Conservation (phyloP, 2,329 filamentous ascomycete species). For the Colletotrichum nymphaeae region DNA sequence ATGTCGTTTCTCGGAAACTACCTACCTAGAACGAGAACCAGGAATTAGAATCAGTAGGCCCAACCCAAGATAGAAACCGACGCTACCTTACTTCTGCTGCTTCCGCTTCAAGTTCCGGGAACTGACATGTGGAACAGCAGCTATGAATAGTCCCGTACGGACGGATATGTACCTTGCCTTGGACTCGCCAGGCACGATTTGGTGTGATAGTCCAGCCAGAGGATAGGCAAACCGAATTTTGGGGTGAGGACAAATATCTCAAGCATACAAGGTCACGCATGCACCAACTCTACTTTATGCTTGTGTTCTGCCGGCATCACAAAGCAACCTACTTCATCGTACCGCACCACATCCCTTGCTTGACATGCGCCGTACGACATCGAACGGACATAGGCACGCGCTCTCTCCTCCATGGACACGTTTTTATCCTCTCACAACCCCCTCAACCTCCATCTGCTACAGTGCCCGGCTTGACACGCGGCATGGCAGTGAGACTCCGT, state of each 20-base stretch:
- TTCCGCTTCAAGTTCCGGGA: background rate
- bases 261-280: conserved; percentile 13
- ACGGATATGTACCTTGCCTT: background rate
- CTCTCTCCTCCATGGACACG: background rate
- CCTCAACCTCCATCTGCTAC: background rate
- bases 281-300: conserved; percentile 32
- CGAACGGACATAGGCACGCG: background rate
- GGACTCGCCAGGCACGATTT: background rate
- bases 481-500: background rate
- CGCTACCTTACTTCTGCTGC: background rate
- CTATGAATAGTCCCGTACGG: background rate
- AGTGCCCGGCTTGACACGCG: background rate
- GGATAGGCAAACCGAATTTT: background rate
- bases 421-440: background rate
- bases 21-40: background rate
- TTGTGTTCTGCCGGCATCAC: conserved; percentile 22
- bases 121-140: background rate
- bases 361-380: background rate
- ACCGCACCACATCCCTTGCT: background rate
- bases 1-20: background rate
- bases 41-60: background rate
- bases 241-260: background rate
- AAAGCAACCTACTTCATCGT: background rate
- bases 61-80: background rate
- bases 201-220: background rate